Conservation (phyloP, 495 filamentous ascomycete species). For the Parachaetomium inaequale region DNA sequence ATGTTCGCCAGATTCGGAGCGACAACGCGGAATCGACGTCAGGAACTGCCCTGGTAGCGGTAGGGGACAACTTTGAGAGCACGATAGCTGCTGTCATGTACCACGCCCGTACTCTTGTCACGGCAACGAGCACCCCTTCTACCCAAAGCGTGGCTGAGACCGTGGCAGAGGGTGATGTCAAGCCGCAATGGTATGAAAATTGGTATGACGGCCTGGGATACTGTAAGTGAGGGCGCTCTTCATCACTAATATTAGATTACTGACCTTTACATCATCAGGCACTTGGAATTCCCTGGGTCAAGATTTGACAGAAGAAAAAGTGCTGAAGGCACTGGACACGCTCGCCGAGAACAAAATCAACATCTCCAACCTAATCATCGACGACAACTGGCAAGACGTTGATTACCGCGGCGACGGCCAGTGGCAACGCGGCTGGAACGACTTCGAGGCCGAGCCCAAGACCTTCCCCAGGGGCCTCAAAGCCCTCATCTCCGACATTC, state of each 20-base stretch:
- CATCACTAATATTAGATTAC: neutral
- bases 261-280: slow-evolving; percentile 37
- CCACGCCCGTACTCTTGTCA: slow-evolving; percentile 69
- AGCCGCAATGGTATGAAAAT: slow-evolving; percentile 72
- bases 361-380: slow-evolving; percentile 81
- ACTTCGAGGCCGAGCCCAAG: slow-evolving; percentile 78
- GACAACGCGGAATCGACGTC: slow-evolving; percentile 54
- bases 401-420: slow-evolving; percentile 46
- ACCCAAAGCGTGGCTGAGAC: slow-evolving; percentile 28
- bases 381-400: slow-evolving; percentile 94
- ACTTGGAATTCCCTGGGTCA: slow-evolving; percentile 95
- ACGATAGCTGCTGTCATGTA: slow-evolving; percentile 82
- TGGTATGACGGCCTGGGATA: slow-evolving; percentile 83
- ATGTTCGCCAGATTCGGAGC: slow-evolving; percentile 49
- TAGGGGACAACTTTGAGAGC: slow-evolving; percentile 70
- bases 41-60: slow-evolving; percentile 66
- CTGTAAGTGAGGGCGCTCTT: slow-evolving; percentile 39
- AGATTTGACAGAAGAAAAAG: slow-evolving; percentile 71
- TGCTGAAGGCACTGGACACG: slow-evolving; percentile 67
- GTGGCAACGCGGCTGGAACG: slow-evolving; percentile 55
- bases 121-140: slow-evolving; percentile 20
- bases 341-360: slow-evolving; percentile 69
- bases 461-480: slow-evolving; percentile 79
- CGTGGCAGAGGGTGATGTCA: slow-evolving; percentile 29
- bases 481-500: slow-evolving; percentile 62